These are phyloP conservation scores for Pseudogymnoascus pannorum DNA, from an alignment of 2,329 filamentous ascomycete genomes.

Conservation along the genomic window DNA sequence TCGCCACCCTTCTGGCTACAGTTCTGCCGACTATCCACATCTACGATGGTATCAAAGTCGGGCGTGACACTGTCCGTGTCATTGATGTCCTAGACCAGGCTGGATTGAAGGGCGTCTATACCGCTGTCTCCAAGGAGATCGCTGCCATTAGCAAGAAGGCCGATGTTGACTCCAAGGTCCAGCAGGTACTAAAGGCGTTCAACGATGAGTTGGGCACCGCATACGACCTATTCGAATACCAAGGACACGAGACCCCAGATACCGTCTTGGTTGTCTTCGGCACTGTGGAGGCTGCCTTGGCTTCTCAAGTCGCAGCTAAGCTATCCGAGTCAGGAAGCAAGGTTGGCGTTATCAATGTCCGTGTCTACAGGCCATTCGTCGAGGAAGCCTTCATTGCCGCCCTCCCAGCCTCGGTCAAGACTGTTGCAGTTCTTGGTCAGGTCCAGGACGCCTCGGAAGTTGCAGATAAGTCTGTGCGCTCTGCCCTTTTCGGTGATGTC, in stretches of 20 bases:
- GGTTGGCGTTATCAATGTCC: constrained; percentile 83
- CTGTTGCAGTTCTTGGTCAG: constrained; percentile 81
- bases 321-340: constrained; percentile 66
- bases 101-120: constrained; percentile 62
- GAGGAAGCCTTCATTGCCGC: constrained; percentile 86
- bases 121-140: constrained; percentile 54
- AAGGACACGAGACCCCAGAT: constrained; percentile 71
- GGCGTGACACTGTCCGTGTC: constrained; percentile 73
- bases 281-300: constrained; percentile 80
- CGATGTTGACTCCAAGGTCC: constrained; percentile 64
- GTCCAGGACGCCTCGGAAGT: constrained; percentile 68
- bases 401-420: constrained; percentile 67
- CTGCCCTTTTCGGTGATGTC: constrained; percentile 87
- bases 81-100: constrained; percentile 72
- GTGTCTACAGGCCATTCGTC: constrained; percentile 89
- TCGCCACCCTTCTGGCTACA: constrained; percentile 72
- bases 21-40: constrained; percentile 78
- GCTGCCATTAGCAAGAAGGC: constrained; percentile 61
- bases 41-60: constrained; percentile 79
- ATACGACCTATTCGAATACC: constrained; percentile 90
- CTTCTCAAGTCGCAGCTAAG: constrained; percentile 69
- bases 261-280: constrained; percentile 88
- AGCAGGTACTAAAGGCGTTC: constrained; percentile 63
- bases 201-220: constrained; percentile 91
- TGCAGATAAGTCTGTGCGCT: constrained; percentile 67